Conservation (phyloP, 768 basidiomycete species). For the Amanita jacksonii region DNA sequence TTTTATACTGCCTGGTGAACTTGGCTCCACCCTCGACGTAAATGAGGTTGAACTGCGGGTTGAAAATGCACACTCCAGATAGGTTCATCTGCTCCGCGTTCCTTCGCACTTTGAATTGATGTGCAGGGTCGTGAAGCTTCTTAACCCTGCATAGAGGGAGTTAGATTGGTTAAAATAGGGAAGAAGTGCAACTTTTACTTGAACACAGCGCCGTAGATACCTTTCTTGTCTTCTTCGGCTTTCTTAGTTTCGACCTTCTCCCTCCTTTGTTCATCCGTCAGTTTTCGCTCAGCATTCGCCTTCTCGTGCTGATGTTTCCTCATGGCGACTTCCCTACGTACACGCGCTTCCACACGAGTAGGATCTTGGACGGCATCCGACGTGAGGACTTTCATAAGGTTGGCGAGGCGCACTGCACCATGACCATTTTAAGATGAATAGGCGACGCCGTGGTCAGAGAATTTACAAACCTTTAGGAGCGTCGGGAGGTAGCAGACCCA, state of each 20-base stretch:
- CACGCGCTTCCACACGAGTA: constrained; percentile 92
- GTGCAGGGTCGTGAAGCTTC: constrained; percentile 82
- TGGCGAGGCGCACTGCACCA: constrained; percentile 86
- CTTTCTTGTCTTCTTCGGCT: constrained; percentile 80
- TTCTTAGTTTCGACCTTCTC: constrained; percentile 87
- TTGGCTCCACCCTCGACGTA: constrained; percentile 90
- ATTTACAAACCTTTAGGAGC: constrained; percentile 81
- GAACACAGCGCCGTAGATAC: constrained; percentile 75
- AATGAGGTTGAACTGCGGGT: constrained; percentile 82
- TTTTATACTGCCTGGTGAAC: constrained; percentile 79
- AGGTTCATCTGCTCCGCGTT: constrained; percentile 90
- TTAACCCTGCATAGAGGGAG: constrained; percentile 48
- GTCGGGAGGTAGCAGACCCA: constrained; percentile 94
- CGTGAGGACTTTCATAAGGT: constrained; percentile 96
- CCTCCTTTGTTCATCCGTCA: constrained; percentile 81
- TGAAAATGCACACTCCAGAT: constrained; percentile 85
- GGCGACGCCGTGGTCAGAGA: too few species aligned
- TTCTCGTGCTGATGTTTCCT: constrained; percentile 86
- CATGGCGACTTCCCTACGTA: constrained; percentile 86
- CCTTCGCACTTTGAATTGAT: constrained; percentile 93
- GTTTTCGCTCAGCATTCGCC: constrained; percentile 86
- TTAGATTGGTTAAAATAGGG: too few species aligned
- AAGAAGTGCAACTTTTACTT: too few species aligned
- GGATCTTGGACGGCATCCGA: constrained; percentile 97
- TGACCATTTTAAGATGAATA: too few species aligned